Base-by-base conservation (phyloP, 371 early-diverging fungal genomes). In the Thermomucor indicae-seudaticae region DNA sequence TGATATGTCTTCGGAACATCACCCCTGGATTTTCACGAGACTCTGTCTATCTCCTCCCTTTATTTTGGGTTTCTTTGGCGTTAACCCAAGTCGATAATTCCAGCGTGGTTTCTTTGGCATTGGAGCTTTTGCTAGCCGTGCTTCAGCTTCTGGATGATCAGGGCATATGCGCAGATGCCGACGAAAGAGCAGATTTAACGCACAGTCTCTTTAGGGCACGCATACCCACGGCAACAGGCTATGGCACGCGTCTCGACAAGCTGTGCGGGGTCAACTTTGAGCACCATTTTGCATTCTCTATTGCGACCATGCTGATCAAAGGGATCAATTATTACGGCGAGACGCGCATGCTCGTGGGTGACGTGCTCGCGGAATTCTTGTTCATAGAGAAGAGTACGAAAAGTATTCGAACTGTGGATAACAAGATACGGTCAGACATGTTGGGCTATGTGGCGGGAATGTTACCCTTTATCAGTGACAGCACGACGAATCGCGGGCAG, bases 61-160 rank as follows among this genome's bases (percentile, higher is more conserved):
- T 93, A 62, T 93, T 93, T 65, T 95, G 96, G 96, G 67, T 94
- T n/a, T 91, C 85, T 4, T 64, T 92, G 29, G 77, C 88, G 0
- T 75, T 95, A 39, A 75, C 90, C 39, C 90, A 93, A 63, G 85
- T 94, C 58, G 89, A 91, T 30, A 83, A 92, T 52, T 55, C 78
- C 8, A 79, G 78, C 7, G 69, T 91, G 29, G 90, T 90, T 70
- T 64, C 76, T 2, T 71, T 75, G 29, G 92, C 90, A 2, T 62
- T 90, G 6, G 70, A 72, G 19, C 65, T 95, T 23, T 37, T 93
- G 31, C 69, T 85, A 38, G 78, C 79, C 6, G 83, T 87, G 5
- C 52, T 95, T 19, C 78, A 81, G 37, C 76, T 84, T 0, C 65
- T 95, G 48, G 91, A 93, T 51, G n/a, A n/a, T n/a, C n/a, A n/a